Base-by-base conservation (phyloP, 306 rosid species). In the Hylodesmum podocarpum region DNA sequence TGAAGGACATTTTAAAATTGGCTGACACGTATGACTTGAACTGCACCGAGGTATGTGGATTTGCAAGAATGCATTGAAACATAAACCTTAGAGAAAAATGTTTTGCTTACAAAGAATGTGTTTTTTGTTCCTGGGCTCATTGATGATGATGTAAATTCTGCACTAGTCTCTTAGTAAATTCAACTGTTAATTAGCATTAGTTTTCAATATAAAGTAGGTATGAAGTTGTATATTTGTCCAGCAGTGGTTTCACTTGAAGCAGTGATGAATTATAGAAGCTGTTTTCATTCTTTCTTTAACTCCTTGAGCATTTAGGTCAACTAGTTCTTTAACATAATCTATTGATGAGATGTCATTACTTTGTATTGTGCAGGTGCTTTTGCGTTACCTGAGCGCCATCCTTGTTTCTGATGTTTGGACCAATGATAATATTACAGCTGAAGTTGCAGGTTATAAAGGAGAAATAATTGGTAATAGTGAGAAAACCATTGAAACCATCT, bases 351-450 rank as follows among this genome's bases (percentile, higher is more conserved):
- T 41, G 59, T 62, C 69, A 11, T 36, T 54, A 31, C 67, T 63
- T 59, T 82, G 65, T 81, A 85, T 86, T 81, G 51, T 89, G 86
- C 90, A 96, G 99, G 94, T 92, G 80, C 82, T 92, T 62, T 61
- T 91, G 86, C 87, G 63, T 21, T 91, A 82, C 77, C 67, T 96
- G 71, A 86, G 88, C 65, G 85, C 94, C 78, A 53, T 92, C 69
- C 96, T 92, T 78, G 88, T 92, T 83, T 92, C 98, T 57, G 91
- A 96, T 82, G 86, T 85, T 75, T 96, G 99, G 99, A 86, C 72
- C 40, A 88, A 92, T 83, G 98, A 92, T 76, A 98, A 96, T 77
- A 89, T 96, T 73, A 70, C 83, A 44, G 74, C 80, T 6, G 99
- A 96, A 86, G 86, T 92, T 81, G 86, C 87, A 40, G 91, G 75